Conservation (phyloP, 2,329 filamentous ascomycete species). For the Sporothrix inflata region DNA sequence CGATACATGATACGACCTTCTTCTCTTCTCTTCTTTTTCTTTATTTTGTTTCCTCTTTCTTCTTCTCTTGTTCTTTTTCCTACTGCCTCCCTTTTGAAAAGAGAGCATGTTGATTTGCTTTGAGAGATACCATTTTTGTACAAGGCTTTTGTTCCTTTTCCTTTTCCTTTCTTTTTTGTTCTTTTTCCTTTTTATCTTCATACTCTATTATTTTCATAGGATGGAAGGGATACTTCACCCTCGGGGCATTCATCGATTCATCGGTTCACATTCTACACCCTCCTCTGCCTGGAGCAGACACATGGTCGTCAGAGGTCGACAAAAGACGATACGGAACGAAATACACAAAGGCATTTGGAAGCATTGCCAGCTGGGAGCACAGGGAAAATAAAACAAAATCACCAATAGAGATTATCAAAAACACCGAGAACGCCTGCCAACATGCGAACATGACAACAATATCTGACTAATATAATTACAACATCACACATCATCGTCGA, state of each 20-base stretch:
- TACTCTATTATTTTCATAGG: neutral
- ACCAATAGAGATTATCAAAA: slow-evolving; percentile 14
- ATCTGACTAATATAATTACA: neutral
- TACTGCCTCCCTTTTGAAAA: slow-evolving; percentile 15
- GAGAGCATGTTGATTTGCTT: slow-evolving; percentile 20
- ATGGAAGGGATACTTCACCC: neutral
- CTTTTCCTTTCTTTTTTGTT: neutral
- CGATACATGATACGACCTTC: slow-evolving; percentile 16
- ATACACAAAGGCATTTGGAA: neutral
- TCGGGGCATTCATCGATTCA: neutral
- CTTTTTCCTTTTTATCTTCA: neutral
- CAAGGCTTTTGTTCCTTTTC: neutral
- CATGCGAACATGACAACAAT: neutral
- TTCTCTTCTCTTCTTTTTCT: slow-evolving; percentile 22
- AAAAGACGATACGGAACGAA: neutral
- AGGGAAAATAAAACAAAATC: neutral
- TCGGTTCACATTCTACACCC: neutral
- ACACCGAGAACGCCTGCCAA: neutral
- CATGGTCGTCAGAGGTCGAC: neutral
- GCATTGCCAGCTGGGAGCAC: slow-evolving; percentile 3
- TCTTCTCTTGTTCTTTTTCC: neutral
- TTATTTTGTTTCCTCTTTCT: slow-evolving; percentile 21
- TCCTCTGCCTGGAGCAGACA: slow-evolving; percentile 25
- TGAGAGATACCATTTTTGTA: slow-evolving; percentile 25
- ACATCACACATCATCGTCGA: neutral